phyloP scores from a whole-genome alignment of 2,329 filamentous ascomycete genomes.

The Colletotrichum sp. region DNA sequence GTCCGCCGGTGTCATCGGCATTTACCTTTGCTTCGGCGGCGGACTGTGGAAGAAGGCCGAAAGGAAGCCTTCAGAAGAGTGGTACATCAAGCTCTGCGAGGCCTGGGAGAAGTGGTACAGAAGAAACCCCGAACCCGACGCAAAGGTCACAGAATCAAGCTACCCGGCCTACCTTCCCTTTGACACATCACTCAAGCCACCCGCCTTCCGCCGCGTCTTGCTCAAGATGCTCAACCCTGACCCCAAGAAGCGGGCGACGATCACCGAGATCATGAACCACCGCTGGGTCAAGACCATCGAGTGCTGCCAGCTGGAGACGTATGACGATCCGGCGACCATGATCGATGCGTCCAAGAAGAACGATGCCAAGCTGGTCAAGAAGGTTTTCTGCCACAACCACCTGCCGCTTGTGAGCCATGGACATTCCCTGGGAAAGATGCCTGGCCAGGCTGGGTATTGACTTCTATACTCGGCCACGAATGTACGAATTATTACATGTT shows the following conservation, averaged over 20 bases:
- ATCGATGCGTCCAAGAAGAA: constrained; percentile 69
- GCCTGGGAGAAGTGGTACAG: constrained; percentile 74
- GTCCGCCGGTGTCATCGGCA: constrained; percentile 83
- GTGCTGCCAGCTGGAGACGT: constrained; percentile 78
- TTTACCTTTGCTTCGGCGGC: constrained; percentile 75
- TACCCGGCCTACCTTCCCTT: constrained; percentile 71
- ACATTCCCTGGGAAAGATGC: constrained; percentile 61
- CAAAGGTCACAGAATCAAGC: constrained; percentile 57
- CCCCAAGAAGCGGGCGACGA: constrained; percentile 72
- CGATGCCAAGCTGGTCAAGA: constrained; percentile 47
- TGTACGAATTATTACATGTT: constrained; percentile 14
- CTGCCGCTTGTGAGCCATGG: constrained; percentile 52
- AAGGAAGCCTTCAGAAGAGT: constrained; percentile 32
- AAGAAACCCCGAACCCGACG: constrained; percentile 49
- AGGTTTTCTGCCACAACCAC: constrained; percentile 66
- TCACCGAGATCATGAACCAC: constrained; percentile 71
- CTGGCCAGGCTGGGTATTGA: constrained; percentile 60
- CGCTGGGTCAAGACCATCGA: constrained; percentile 78
- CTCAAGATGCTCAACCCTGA: constrained; percentile 85
- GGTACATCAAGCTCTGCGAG: constrained; percentile 69
- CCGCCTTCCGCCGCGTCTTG: constrained; percentile 72
- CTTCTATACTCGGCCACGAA: constrained; percentile 7
- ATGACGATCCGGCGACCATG: constrained; percentile 64
- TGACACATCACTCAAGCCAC: constrained; percentile 69
- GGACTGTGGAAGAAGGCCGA: constrained; percentile 78